Base-by-base conservation (phyloP, 2,329 filamentous ascomycete genomes). In the Incumbomyces lentus region DNA sequence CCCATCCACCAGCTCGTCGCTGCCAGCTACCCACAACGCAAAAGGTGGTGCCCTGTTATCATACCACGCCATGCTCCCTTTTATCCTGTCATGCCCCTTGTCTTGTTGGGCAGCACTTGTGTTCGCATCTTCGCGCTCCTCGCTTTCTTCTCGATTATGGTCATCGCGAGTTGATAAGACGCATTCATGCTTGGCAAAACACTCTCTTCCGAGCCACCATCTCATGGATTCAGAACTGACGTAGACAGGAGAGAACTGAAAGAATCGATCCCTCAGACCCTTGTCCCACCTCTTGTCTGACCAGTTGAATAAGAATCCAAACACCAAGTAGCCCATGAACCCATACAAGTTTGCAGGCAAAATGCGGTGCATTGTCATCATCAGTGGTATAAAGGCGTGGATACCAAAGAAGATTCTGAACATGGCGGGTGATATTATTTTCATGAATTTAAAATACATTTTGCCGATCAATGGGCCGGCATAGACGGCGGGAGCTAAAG, bases 391-490 rank as follows among this genome's bases (percentile, higher is more conserved):
- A 62, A 95, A 95, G 0, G 86, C 80, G 60, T 95, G 89, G 34
- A 95, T 88, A 13, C 90, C 90, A 60, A 95, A 95, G 55, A 93
- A 76, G 17, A 87, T 60, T 1, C 86, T 74, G 64, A 95, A 95
- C 61, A 87, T 72, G 22, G 65, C 71, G 0, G 86, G 85, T 0
- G 82, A 82, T 43, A 95, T 84, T 42, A 84, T 68, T 13, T 81
- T 77, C 83, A 95, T 90, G 65, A 95, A 90, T 56, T 87, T 89
- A 69, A 95, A 90, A 64, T 93, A 92, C 62, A 86, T 81, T 62
- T 88, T 89, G 41, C 82, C 80, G 44, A 95, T 86, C 16, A 95
- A 65, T 0, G 86, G 84, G 0, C 90, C 90, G 0, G 89, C 87
- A 56, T 95, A 95, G 0, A 83, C 89, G 1, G 90, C 90, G 0